These are phyloP conservation scores for Elsinoe necatrix DNA, from an alignment of 2,329 filamentous ascomycete genomes.

Conservation along the genomic window DNA sequence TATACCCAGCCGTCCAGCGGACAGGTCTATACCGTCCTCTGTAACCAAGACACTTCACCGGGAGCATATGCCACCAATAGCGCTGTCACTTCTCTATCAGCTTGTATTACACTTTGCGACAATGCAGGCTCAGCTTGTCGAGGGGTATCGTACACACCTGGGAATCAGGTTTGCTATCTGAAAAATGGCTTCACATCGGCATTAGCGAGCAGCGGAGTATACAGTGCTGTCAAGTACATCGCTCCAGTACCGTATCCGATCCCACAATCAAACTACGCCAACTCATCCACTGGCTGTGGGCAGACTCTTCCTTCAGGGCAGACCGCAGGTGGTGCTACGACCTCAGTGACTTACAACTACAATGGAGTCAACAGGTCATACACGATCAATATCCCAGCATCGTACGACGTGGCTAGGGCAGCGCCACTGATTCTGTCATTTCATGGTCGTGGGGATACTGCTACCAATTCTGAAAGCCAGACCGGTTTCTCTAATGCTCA, in stretches of 20 bases:
- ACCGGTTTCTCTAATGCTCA: constrained; percentile 39
- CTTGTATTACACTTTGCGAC: constrained; percentile 15
- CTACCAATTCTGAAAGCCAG: constrained; percentile 34
- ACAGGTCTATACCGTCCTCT: constrained; percentile 15
- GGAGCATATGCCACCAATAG: constrained; percentile 5
- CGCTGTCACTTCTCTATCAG: constrained; percentile 5
- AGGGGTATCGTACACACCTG: constrained; percentile 12
- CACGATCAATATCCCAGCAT: constrained; percentile 32
- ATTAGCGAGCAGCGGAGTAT: not conserved
- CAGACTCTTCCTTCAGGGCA: constrained; percentile 20
- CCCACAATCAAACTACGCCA: constrained; percentile 13
- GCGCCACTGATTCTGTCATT: constrained; percentile 42
- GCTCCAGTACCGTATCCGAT: constrained; percentile 16
- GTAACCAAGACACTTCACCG: constrained; percentile 15
- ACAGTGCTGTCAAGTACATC: constrained; percentile 13
- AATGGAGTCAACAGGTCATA: constrained; percentile 30
- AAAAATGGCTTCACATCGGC: constrained; percentile 18
- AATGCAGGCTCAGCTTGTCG: constrained; percentile 4
- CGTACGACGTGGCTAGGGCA: constrained; percentile 32
- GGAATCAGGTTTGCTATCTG: constrained; percentile 20
- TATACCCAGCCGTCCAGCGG: constrained; percentile 16
- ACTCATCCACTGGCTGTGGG: constrained; percentile 23
- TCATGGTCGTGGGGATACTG: constrained; percentile 36
- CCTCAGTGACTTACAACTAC: constrained; percentile 19
- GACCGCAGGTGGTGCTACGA: constrained; percentile 19